Conservation (phyloP, 192 early-diverging fungal species). For the Entomortierella beljakovae region DNA sequence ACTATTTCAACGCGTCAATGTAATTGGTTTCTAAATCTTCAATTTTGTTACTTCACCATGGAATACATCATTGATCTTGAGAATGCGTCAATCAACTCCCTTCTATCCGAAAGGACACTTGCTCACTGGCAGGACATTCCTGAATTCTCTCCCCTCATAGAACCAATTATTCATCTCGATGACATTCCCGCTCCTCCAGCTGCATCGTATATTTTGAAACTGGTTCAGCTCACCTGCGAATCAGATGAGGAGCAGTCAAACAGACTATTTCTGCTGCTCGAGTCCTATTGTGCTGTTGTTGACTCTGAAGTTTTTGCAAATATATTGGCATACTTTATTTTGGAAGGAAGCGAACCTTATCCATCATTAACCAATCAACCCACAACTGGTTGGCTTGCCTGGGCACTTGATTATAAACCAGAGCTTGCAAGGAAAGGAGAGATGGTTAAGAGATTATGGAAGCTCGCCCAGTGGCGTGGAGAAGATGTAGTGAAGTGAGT, state of each 20-base stretch:
- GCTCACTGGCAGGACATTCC: slow-evolving; percentile 37
- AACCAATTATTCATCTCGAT: slow-evolving; percentile 7
- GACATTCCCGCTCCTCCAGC: slow-evolving; percentile 1
- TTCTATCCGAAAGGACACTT: slow-evolving; percentile 22
- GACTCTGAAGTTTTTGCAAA: slow-evolving; percentile 24
- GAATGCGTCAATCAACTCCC: slow-evolving; percentile 10
- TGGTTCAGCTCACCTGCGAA: slow-evolving; percentile 13
- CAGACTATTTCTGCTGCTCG: slow-evolving; percentile 10
- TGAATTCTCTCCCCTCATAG: slow-evolving; percentile 24
- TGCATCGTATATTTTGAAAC: slow-evolving; percentile 10
- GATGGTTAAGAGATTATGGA: slow-evolving; percentile 32
- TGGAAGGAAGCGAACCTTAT: slow-evolving; percentile 23
- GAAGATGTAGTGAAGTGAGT: slow-evolving; percentile 36
- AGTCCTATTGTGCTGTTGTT: slow-evolving; percentile 22
- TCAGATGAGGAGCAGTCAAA: slow-evolving; percentile 34
- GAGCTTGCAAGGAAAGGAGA: slow-evolving; percentile 33
- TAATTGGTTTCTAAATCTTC: too few species aligned
- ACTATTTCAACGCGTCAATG: neutral
- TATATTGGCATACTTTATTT: slow-evolving; percentile 12
- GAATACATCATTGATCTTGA: slow-evolving; percentile 27
- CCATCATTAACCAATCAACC: neutral
- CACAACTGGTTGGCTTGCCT: slow-evolving; percentile 31
- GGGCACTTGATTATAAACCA: slow-evolving; percentile 32
- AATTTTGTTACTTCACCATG: slow-evolving; percentile 20
- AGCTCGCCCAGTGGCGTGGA: slow-evolving; percentile 14